These are phyloP conservation scores for Botryotinia narcissicola DNA, from an alignment of 2,329 filamentous ascomycete species.

Conservation along the genomic window DNA sequence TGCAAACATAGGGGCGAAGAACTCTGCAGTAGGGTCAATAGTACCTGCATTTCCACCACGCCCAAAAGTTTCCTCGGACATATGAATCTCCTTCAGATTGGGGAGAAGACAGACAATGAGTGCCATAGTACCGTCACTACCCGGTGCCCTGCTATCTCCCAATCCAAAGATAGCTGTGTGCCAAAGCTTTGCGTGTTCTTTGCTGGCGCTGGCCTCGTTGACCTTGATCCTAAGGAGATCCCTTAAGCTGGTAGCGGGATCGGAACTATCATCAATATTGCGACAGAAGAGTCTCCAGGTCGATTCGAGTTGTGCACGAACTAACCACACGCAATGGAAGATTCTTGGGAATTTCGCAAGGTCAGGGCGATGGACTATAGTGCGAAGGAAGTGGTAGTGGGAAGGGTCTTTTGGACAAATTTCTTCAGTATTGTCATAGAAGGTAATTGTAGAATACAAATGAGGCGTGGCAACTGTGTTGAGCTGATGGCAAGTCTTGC, in stretches of 20 bases:
- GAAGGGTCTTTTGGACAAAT: not conserved
- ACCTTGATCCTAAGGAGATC: not conserved
- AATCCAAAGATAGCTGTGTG: not conserved
- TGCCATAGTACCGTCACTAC: not conserved
- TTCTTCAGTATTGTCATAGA: not conserved
- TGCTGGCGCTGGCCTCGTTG: not conserved
- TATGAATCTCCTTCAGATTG: conserved; percentile 1
- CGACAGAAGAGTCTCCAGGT: not conserved
- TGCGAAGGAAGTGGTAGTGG: not conserved
- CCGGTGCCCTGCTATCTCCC: not conserved
- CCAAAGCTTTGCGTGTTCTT: not conserved
- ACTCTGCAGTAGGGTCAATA: not conserved
- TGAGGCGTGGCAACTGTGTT: not conserved
- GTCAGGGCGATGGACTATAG: not conserved
- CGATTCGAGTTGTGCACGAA: not conserved
- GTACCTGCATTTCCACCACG: not conserved
- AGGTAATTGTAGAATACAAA: not conserved
- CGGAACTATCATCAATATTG: not conserved
- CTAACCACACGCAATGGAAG: not conserved
- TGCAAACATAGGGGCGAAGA: not conserved
- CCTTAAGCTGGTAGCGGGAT: not conserved
- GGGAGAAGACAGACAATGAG: not conserved
- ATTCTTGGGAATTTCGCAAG: conserved; percentile 1
- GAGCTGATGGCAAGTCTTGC: conserved; percentile 27
- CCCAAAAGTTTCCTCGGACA: not conserved